Evolutionary conservation across 371 early-diverging fungal species (phyloP).

Genomic region (Choanephora cucurbitarum): DNA sequence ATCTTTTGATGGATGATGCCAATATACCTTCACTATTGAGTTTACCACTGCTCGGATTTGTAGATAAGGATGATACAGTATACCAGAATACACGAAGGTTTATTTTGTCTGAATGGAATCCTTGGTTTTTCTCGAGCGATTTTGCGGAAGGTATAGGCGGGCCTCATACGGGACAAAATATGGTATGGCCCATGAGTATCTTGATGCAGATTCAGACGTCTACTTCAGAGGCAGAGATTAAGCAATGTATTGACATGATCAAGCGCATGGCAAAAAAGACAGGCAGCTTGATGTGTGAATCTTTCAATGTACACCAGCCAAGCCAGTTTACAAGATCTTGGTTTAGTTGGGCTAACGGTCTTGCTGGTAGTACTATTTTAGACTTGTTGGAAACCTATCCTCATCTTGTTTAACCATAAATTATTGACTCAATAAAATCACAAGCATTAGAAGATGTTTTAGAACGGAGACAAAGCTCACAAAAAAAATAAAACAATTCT

Average conservation of each 20-base stretch:
- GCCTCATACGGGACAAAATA: conserved; percentile 51
- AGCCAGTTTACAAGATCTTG: conserved; percentile 44
- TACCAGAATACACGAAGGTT: conserved; percentile 58
- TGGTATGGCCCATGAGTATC: conserved; percentile 44
- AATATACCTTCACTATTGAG: conserved; percentile 62
- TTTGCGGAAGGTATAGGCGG: conserved; percentile 58
- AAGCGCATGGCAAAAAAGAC: conserved; percentile 33
- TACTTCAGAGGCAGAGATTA: conserved; percentile 34
- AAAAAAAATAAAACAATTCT: neutral
- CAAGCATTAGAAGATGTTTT: too few relatives aligned
- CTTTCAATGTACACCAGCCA: conserved; percentile 43
- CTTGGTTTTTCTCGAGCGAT: conserved; percentile 58
- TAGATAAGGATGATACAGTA: conserved; percentile 37
- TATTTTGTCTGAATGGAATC: conserved; percentile 55
- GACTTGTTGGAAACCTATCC: conserved; percentile 30
- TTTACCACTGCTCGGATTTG: conserved; percentile 61
- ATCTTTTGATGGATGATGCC: conserved; percentile 67
- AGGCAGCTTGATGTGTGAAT: conserved; percentile 52
- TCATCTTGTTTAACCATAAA: conserved; percentile 19
- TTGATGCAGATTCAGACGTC: conserved; percentile 43
- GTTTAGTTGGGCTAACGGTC: conserved; percentile 62
- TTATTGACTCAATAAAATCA: too few relatives aligned
- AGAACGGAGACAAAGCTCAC: neutral
- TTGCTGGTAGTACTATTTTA: conserved; percentile 49
- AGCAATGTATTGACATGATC: conserved; percentile 37